Evolutionary conservation across 2,329 filamentous ascomycete species (phyloP).

Genomic region (Botryosphaeria dothidea): DNA sequence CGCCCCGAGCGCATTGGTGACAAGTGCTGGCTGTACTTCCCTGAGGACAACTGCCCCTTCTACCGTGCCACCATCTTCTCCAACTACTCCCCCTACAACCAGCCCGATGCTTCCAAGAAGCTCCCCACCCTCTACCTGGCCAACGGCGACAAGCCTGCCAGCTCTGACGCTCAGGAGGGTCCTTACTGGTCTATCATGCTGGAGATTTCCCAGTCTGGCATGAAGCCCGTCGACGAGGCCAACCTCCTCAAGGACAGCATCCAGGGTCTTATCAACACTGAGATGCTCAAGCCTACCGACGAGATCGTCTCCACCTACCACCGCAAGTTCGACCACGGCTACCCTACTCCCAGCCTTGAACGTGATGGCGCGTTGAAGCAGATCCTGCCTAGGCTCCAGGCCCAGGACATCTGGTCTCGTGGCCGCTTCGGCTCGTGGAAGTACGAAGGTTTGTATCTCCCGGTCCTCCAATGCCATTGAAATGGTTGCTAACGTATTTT

Average conservation of each 20-base stretch:
- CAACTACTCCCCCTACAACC: constrained; percentile 99
- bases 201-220: constrained; percentile 90
- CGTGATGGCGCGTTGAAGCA: constrained; percentile 91
- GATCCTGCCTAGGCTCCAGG: constrained; percentile 89
- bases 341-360: constrained; percentile 93
- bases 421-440: constrained; percentile 97
- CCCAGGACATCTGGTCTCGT: constrained; percentile 88
- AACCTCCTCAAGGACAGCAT: constrained; percentile 89
- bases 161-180: constrained; percentile 73
- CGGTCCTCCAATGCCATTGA: too few species aligned
- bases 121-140: constrained; percentile 84
- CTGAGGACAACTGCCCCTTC: constrained; percentile 97
- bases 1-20: constrained; percentile 96
- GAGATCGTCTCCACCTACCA: constrained; percentile 99
- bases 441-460: too few species aligned
- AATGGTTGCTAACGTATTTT: too few species aligned
- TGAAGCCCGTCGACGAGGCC: constrained; percentile 89
- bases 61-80: constrained; percentile 99
- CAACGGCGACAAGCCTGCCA: constrained; percentile 77
- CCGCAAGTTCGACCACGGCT: constrained; percentile 96
- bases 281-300: constrained; percentile 87
- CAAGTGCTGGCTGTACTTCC: constrained; percentile 99
- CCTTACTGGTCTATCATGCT: constrained; percentile 99
- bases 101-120: constrained; percentile 79
- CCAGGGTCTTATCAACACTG: constrained; percentile 94